Conservation (phyloP, 495 filamentous ascomycete species). For the Podospora fimiseda region DNA sequence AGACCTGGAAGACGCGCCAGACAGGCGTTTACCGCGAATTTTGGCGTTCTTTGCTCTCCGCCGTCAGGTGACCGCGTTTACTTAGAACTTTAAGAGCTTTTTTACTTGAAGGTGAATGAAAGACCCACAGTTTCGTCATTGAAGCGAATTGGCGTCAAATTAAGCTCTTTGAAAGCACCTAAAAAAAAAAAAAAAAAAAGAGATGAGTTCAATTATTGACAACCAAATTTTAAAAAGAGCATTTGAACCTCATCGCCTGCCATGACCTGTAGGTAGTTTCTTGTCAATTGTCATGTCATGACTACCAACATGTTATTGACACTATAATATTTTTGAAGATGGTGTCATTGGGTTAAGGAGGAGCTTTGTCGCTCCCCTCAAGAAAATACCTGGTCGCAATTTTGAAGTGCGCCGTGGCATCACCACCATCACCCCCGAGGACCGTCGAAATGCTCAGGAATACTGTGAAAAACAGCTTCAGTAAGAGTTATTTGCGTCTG, state of each 20-base stretch:
- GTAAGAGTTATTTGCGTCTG: slow-evolving; percentile 19
- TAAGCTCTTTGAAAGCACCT: too few relatives aligned
- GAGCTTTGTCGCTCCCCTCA: slow-evolving; percentile 7
- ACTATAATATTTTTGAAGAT: slow-evolving; percentile 3
- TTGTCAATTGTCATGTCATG: neutral
- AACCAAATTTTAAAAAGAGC: too few relatives aligned
- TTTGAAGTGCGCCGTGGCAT: slow-evolving; percentile 14
- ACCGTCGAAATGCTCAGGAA: slow-evolving; percentile 41
- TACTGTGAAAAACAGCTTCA: slow-evolving; percentile 44
- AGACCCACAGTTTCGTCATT: slow-evolving; percentile 3
- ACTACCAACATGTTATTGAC: neutral
- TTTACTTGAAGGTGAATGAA: slow-evolving; percentile 1
- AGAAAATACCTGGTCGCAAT: slow-evolving; percentile 7
- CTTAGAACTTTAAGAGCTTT: too few relatives aligned
- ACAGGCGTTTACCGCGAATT: slow-evolving; percentile 23
- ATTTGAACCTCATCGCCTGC: neutral
- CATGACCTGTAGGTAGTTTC: neutral
- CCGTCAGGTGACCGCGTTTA: slow-evolving; percentile 27
- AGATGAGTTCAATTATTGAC: neutral
- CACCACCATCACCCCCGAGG: slow-evolving; percentile 25
- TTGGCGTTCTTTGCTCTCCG: slow-evolving; percentile 13
- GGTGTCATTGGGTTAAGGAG: neutral
- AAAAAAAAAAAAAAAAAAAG: too few relatives aligned
- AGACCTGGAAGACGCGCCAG: slow-evolving; percentile 28
- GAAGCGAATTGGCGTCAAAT: too few relatives aligned